Evolutionary conservation across 2,329 filamentous ascomycete genomes (phyloP), one percentile per base, ranked within the genome.

Genomic region (Pyricularia grisea): DNA sequence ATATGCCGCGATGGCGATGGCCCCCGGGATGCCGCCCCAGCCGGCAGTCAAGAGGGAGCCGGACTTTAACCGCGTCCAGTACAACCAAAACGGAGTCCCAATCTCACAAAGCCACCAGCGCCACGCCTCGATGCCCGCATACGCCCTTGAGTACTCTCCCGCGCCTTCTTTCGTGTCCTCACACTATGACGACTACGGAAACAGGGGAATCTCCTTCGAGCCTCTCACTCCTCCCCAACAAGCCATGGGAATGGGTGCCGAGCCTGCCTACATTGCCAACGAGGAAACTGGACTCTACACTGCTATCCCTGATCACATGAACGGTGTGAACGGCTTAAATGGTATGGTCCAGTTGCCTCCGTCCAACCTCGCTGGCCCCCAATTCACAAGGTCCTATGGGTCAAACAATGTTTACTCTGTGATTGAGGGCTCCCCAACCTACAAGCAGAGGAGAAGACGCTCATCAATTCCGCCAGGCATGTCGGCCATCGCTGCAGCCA

Each of bases 131-230:
- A 97, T 99, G 93, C 95, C 95, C 67, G 92, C 93, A 25, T 99
- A 97, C 78, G 87, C 82, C 66, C 90, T 98, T 79, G 95, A 99
- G 80, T 99, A 98, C 83, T 99, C 95, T 20, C 95, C 95, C 68
- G 95, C 95, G 0, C 95, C 95, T 2, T 98, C 95, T 1, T 98
- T 98, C 76, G 94, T 97, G 68, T 98, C 95, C n/a, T 98, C 95
- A 0, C 94, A 97, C 76, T 97, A 94, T 75, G 95, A 98, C 77
- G 94, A 98, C 78, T 99, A 97, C 84, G 97, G 93, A 87, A 94
- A 94, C 78, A 91, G 95, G 70, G 95, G 93, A 67, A 89, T 98
- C 75, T 98, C 94, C 2, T 99, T 94, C 78, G 95, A 99, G 84
- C 95, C 95, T 68, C 89, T 99, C 74, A 99, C 95, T 0, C 95